Conservation (phyloP, 1,284 basidiomycete species). For the Ustilago hordei region DNA sequence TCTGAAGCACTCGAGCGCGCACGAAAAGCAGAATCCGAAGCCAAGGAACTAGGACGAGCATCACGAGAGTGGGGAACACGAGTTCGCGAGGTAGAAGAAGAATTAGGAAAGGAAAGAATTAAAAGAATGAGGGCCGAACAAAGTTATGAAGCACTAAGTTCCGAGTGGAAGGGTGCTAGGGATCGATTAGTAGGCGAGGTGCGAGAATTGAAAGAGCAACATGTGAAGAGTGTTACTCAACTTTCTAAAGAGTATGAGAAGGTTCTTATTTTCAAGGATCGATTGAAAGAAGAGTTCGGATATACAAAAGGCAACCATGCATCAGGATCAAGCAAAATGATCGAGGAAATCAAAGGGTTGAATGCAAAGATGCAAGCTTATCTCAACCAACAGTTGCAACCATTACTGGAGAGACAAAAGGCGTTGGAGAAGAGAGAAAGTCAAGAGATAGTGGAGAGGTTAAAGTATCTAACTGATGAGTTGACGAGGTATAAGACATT, state of each 20-base stretch:
- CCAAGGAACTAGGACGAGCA: slow-evolving; percentile 63
- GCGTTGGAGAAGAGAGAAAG: slow-evolving; percentile 28
- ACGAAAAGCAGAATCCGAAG: slow-evolving; percentile 63
- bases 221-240: slow-evolving; percentile 12
- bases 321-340: slow-evolving; percentile 11
- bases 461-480: slow-evolving; percentile 35
- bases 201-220: slow-evolving; percentile 19
- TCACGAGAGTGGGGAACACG: slow-evolving; percentile 61
- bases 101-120: slow-evolving; percentile 57
- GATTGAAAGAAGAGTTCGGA: slow-evolving; percentile 13
- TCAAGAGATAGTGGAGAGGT: slow-evolving; percentile 9
- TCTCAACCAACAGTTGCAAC: slow-evolving; percentile 14
- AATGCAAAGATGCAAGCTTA: slow-evolving; percentile 16
- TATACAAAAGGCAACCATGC: not conserved
- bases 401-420: slow-evolving; percentile 19
- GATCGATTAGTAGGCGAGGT: slow-evolving; percentile 52
- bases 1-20: slow-evolving; percentile 74
- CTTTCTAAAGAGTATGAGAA: slow-evolving; percentile 27
- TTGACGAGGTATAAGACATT: slow-evolving; percentile 41
- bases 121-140: slow-evolving; percentile 47
- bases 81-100: slow-evolving; percentile 58
- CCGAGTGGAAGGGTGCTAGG: slow-evolving; percentile 54
- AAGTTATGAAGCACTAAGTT: slow-evolving; percentile 45
- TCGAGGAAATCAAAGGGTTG: slow-evolving; percentile 5
- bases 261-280: slow-evolving; percentile 29